A percentile compares a stretch with the other conserved stretches of the same genome.
Conservation (phyloP, 768 basidiomycete species). For the Neoboletus brunneissimus region DNA sequence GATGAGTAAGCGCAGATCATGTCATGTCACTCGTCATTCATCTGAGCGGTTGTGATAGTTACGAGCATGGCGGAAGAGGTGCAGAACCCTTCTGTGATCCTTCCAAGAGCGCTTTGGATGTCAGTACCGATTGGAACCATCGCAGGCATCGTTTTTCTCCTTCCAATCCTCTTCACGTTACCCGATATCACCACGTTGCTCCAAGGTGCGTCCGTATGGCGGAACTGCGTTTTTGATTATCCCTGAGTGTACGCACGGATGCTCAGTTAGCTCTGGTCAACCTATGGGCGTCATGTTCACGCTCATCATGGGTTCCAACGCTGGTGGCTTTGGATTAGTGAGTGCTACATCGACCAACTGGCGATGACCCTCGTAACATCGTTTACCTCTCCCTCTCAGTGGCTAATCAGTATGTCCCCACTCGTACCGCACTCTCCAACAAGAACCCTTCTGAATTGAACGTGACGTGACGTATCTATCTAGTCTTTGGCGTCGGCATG, state of each 20-base stretch:
- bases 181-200: conserved; percentile 55
- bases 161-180: conserved; percentile 64
- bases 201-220: conserved; percentile 37
- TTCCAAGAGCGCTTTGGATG: conserved; percentile 54
- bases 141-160: conserved; percentile 51
- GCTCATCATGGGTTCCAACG: conserved; percentile 57
- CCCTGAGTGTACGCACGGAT: conserved; percentile 1
- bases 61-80: conserved; percentile 71
- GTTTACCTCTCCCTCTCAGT: conserved; percentile 20
- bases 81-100: conserved; percentile 49
- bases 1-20: conserved; percentile 44
- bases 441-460: neutral
- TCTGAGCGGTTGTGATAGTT: conserved; percentile 34
- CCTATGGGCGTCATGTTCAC: conserved; percentile 63
- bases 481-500: conserved; percentile 53
- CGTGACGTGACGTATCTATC: neutral
- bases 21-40: neutral
- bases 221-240: neutral
- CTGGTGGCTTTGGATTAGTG: conserved; percentile 62
- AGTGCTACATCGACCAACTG: conserved; percentile 14
- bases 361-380: neutral
- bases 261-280: conserved; percentile 56
- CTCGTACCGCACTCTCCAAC: neutral
- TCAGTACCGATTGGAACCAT: conserved; percentile 53
- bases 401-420: conserved; percentile 40